Percentiles rank a stretch among this genome's conserved stretches.
Evolutionary conservation across 225 moss, liverwort and hornwort species (phyloP).

Genomic region (Lunularia cruciata): DNA sequence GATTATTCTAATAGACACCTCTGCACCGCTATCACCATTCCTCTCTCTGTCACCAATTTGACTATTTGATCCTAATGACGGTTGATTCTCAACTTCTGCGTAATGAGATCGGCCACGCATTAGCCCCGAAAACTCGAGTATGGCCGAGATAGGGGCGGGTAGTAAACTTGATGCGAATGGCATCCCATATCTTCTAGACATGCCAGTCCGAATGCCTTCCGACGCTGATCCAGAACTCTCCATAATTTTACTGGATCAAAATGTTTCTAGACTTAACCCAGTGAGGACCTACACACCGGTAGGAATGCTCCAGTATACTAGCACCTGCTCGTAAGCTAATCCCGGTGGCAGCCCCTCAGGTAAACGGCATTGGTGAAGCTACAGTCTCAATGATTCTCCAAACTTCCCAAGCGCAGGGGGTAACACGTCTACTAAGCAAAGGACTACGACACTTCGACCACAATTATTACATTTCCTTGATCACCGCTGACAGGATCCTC

Average conservation of each 20-base stretch:
- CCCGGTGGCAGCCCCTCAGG: background rate
- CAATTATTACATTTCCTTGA: background rate
- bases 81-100: slow-evolving; percentile 59
- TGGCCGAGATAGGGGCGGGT: slow-evolving; percentile 78
- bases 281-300: background rate
- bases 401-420: background rate
- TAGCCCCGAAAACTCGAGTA: slow-evolving; percentile 84
- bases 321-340: slow-evolving; percentile 2
- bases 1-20: slow-evolving; percentile 95
- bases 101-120: slow-evolving; percentile 78
- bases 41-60: slow-evolving; percentile 61
- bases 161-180: slow-evolving; percentile 84
- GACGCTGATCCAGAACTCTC: slow-evolving; percentile 63
- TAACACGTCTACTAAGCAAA: background rate
- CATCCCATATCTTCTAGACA: slow-evolving; percentile 91
- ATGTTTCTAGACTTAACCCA: background rate
- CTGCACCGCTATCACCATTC: slow-evolving; percentile 76
- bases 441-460: background rate
- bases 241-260: slow-evolving; percentile 37
- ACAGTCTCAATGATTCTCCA: background rate
- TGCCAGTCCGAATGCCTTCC: slow-evolving; percentile 60
- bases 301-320: slow-evolving; percentile 8
- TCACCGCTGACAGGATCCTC: background rate
- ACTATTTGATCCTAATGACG: slow-evolving; percentile 49
- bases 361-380: slow-evolving; percentile 2